These are phyloP conservation scores for Neohortaea acidophila DNA, from an alignment of 495 filamentous ascomycete species.

Conservation along the genomic window DNA sequence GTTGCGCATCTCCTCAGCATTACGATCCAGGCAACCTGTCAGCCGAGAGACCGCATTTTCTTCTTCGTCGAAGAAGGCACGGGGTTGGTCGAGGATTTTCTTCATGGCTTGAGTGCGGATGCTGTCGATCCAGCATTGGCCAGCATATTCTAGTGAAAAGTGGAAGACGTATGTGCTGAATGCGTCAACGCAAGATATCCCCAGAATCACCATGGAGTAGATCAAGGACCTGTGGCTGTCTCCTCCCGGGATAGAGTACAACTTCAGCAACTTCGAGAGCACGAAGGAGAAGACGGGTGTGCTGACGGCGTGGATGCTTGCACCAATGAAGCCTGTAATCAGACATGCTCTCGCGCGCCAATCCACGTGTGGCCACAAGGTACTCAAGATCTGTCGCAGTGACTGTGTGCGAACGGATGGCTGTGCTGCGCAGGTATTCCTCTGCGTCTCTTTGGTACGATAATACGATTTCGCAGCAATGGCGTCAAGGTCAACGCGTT, in stretches of 20 bases:
- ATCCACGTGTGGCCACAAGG: constrained; percentile 54
- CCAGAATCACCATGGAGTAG: constrained; percentile 59
- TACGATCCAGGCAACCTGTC: constrained; percentile 57
- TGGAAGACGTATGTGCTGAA: constrained; percentile 48
- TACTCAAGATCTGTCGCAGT: constrained; percentile 56
- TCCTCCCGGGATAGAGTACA: constrained; percentile 42
- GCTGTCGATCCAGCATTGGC: constrained; percentile 64
- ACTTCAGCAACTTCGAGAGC: constrained; percentile 56
- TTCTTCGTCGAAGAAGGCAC: constrained; percentile 65
- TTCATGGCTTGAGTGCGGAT: constrained; percentile 54
- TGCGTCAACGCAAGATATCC: constrained; percentile 51
- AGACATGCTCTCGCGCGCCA: constrained; percentile 38
- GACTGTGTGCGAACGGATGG: no score
- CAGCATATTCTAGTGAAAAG: constrained; percentile 53
- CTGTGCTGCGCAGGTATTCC: no score
- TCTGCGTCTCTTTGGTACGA: no score
- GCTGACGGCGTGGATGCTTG: constrained; percentile 48
- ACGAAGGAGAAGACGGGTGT: constrained; percentile 67
- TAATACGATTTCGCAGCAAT: no score
- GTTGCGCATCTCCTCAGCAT: constrained; percentile 78
- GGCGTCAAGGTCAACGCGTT: no score
- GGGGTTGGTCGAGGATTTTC: constrained; percentile 63
- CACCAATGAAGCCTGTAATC: constrained; percentile 42
- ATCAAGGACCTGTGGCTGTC: constrained; percentile 34
- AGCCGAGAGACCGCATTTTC: constrained; percentile 48